Conservation (phyloP, 495 filamentous ascomycete species). For the Hamigera avellanea region DNA sequence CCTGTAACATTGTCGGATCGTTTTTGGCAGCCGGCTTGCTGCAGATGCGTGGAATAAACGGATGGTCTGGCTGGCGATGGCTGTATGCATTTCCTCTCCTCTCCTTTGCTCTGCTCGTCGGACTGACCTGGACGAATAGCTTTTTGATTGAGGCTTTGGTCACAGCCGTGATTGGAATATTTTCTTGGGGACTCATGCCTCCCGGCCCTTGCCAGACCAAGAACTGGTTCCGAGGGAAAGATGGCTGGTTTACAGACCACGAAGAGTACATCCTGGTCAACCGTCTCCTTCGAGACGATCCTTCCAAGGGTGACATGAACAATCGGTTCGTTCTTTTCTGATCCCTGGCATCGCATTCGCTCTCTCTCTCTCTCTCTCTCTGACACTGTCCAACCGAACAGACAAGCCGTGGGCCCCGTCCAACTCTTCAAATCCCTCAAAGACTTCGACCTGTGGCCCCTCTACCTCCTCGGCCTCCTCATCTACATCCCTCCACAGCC, state of each 20-base stretch:
- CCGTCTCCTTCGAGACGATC: slow-evolving; percentile 52
- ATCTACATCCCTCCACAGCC: slow-evolving; percentile 33
- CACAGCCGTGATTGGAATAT: slow-evolving; percentile 18
- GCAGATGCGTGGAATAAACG: slow-evolving; percentile 35
- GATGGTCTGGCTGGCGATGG: slow-evolving; percentile 42
- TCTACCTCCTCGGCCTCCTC: slow-evolving; percentile 34
- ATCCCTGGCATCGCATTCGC: too few species aligned
- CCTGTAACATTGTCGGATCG: slow-evolving; percentile 6
- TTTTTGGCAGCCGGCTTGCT: slow-evolving; percentile 41
- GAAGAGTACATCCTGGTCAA: slow-evolving; percentile 40
- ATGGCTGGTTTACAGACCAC: slow-evolving; percentile 39
- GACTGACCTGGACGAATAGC: too few species aligned
- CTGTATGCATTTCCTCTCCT: too few species aligned
- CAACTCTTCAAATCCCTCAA: too few species aligned
- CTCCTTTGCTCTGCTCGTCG: too few species aligned
- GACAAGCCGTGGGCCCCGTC: too few species aligned
- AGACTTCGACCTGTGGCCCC: slow-evolving; percentile 26
- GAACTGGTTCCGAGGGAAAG: neutral
- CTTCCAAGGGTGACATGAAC: slow-evolving; percentile 36
- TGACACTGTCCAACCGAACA: too few species aligned
- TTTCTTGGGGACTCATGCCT: slow-evolving; percentile 2
- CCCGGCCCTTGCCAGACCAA: neutral
- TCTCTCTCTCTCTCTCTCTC: too few species aligned
- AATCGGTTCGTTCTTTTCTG: too few species aligned
- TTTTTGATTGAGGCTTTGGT: slow-evolving; percentile 31